phyloP scores from a whole-genome alignment of 75 land plant genomes.

The Pinus tabuliformis region DNA sequence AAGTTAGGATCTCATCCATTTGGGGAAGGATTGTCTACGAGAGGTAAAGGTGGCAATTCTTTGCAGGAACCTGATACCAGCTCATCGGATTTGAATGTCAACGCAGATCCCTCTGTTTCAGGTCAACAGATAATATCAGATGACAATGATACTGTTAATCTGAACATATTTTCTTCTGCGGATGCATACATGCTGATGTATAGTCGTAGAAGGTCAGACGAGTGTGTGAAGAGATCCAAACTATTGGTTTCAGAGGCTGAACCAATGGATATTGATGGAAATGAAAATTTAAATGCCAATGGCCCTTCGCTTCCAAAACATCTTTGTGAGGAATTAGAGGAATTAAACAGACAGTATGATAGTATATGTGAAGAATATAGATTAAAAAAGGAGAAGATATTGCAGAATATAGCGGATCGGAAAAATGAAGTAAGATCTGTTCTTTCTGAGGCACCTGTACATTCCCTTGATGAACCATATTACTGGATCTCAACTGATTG shows the following conservation, averaged over 20 bases:
- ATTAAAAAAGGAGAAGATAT: constrained; percentile 36
- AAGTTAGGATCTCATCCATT: constrained; percentile 79
- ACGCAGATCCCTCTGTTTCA: not conserved
- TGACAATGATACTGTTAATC: not conserved
- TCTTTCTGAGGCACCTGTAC: constrained; percentile 73
- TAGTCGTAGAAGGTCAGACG: constrained; percentile 22
- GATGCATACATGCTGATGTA: constrained; percentile 99
- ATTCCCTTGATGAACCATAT: constrained; percentile 44
- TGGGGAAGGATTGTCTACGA: constrained; percentile 48
- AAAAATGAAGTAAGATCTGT: constrained; percentile 74
- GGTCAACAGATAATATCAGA: not conserved
- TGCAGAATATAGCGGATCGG: constrained; percentile 49
- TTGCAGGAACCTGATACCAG: constrained; percentile 15
- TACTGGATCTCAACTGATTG: constrained; percentile 93
- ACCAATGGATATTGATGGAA: constrained; percentile 12
- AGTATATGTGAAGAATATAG: constrained; percentile 62
- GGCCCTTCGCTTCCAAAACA: constrained; percentile 55
- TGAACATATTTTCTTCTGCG: constrained; percentile 56
- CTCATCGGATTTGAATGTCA: not conserved
- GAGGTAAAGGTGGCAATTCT: constrained; percentile 3
- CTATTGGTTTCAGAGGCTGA: not conserved
- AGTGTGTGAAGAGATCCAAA: not conserved
- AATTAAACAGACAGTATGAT: constrained; percentile 45
- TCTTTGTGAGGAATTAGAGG: constrained; percentile 51
- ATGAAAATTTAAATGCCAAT: constrained; percentile 3